Conservation (phyloP, 192 early-diverging fungal species). For the Chytriomyces confervae region DNA sequence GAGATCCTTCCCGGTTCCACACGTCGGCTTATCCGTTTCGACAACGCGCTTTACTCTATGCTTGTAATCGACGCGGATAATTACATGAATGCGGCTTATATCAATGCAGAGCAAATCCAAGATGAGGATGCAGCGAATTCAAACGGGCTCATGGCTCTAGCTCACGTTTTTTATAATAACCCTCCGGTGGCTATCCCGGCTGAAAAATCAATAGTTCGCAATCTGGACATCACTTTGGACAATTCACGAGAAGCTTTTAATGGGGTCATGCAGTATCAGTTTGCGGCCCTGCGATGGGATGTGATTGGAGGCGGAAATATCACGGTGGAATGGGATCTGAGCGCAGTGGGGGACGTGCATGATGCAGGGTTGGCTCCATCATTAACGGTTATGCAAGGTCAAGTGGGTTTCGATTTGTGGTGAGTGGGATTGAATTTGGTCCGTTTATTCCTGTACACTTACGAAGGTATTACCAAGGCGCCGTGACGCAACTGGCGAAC, state of each 20-base stretch:
- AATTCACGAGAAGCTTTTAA: neutral
- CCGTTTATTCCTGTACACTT: neutral
- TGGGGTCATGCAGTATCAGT: neutral
- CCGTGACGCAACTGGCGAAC: neutral
- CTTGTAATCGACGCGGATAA: no score
- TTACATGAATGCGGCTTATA: no score
- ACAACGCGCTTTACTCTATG: no score
- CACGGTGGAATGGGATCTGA: slow-evolving; percentile 11
- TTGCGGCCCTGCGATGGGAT: slow-evolving; percentile 7
- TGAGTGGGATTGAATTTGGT: neutral
- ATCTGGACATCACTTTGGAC: neutral
- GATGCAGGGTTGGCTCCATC: slow-evolving; percentile 2
- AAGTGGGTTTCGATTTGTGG: slow-evolving; percentile 17
- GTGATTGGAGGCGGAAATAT: slow-evolving; percentile 18
- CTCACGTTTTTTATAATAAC: slow-evolving; percentile 22
- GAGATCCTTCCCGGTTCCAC: neutral
- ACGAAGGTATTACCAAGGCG: neutral
- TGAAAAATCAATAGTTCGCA: neutral
- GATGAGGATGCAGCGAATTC: neutral
- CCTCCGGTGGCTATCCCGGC: slow-evolving; percentile 11
- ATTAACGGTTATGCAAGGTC: neutral
- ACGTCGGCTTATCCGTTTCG: no score
- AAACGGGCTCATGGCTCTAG: neutral
- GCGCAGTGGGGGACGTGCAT: neutral
- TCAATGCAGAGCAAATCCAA: no score